Evolutionary conservation across 1,284 basidiomycete species (phyloP), one percentile per base, ranked within the genome.

Genomic region (Sphaerobolus stellatus): DNA sequence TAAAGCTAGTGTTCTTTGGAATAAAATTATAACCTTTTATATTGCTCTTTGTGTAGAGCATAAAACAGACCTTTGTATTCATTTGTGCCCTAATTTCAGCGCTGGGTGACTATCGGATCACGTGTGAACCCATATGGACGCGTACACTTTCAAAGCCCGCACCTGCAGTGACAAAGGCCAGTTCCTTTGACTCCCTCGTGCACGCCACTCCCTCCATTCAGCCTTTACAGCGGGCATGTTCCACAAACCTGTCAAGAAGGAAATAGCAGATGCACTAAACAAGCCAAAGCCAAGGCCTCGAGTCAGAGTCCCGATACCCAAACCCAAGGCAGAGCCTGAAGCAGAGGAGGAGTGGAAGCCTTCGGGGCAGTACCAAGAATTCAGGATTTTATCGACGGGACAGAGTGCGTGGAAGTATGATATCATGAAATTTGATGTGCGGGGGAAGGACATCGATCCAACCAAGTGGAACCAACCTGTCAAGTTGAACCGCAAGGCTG

Each of bases 361-460:
- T 6, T 31, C 56, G 1, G 58, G 56, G 9, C 16, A 25, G 9
- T 63, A 49, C 41, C 46, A 52, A 34, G 89, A 91, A 66, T 91
- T 80, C 72, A 80, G 78, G 64, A 79, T 91, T 64, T 79, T 89
- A 70, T 89, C 88, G 4, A 86, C 86, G 34, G 80, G 82, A 20
- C 78, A 86, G 63, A 87, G 88, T 66, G 88, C 86, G 36, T 91
- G 88, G 88, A 90, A 87, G 67, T 91, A 90, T 75, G 87, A 90
- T 68, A 83, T 90, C 53, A 88, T 90, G 84, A 89, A 89, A 69
- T 88, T 90, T 66, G 86, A 89, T 66, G 82, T 84, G 46, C 27
- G 47, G 16, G 47, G 38, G 5, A 85, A 84, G 62, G 69, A 76
- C 16, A 73, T 88, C 50, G 87, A 90, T 62, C 76, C 89, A 56